A percentile compares a stretch with the other conserved stretches of the same genome.
Evolutionary conservation across 257 asterid species (phyloP).

Genomic region (Solanum medicagineum): DNA sequence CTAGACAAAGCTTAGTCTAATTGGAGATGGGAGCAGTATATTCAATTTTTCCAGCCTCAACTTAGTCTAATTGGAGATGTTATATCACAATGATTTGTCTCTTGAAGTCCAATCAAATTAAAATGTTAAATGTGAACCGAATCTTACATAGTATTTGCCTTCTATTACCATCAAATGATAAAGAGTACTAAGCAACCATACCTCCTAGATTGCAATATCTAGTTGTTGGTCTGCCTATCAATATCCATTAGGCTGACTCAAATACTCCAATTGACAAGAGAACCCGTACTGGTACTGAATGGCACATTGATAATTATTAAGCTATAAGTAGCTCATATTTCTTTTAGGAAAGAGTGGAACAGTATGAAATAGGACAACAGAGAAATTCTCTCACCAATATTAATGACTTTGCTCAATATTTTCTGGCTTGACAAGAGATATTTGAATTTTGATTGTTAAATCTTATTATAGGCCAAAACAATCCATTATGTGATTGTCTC

Average conservation of each 20-base stretch:
- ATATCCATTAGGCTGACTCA: background rate
- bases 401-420: background rate
- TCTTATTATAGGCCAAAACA: background rate
- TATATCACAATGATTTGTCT: background rate
- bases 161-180: background rate
- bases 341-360: background rate
- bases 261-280: background rate
- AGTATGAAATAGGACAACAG: background rate
- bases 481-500: background rate
- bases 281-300: background rate
- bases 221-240: background rate
- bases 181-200: background rate
- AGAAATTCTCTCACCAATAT: background rate
- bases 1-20: background rate
- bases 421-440: background rate
- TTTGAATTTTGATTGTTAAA: background rate
- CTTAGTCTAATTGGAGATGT: background rate
- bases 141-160: background rate
- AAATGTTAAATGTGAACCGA: background rate
- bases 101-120: background rate
- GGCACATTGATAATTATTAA: background rate
- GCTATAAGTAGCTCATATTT: background rate
- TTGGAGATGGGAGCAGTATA: background rate
- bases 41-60: background rate
- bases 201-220: background rate